These are phyloP conservation scores for Ceratobasidium papillatum DNA, from an alignment of 1,284 basidiomycete species.

Conservation along the genomic window DNA sequence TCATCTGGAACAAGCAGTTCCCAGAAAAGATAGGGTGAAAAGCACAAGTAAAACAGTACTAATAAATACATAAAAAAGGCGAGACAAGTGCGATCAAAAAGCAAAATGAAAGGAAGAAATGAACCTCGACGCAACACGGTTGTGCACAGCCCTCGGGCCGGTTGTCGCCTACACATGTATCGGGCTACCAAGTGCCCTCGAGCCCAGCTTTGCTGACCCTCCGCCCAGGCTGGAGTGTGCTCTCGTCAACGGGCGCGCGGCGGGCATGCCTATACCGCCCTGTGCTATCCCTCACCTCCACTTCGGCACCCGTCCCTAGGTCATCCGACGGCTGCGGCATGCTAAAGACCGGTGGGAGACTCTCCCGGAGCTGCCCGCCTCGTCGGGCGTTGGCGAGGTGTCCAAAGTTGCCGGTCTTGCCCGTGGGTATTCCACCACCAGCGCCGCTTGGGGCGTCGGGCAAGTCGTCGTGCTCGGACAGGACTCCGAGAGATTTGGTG, in stretches of 20 bases:
- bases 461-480: slow-evolving; percentile 1
- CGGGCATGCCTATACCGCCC: slow-evolving; percentile 86
- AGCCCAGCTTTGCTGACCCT: slow-evolving; percentile 89
- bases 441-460: background rate
- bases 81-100: background rate
- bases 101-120: background rate
- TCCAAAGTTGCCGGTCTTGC: slow-evolving; percentile 42
- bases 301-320: slow-evolving; percentile 68
- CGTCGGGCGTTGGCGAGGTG: slow-evolving; percentile 39
- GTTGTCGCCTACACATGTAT: background rate
- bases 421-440: slow-evolving; percentile 48
- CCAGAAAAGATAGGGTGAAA: background rate
- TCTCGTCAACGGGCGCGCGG: slow-evolving; percentile 84
- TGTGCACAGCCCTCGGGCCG: slow-evolving; percentile 18
- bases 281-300: slow-evolving; percentile 82
- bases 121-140: background rate
- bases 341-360: slow-evolving; percentile 42
- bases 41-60: background rate
- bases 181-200: slow-evolving; percentile 60
- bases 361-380: slow-evolving; percentile 38
- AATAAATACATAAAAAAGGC: slow-evolving; percentile 34
- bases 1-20: background rate
- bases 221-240: slow-evolving; percentile 83
- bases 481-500: slow-evolving; percentile 78
- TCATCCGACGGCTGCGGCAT: slow-evolving; percentile 38